Evolutionary conservation across 75 land plant species (phyloP).

Genomic region (Cupressus sempervirens): DNA sequence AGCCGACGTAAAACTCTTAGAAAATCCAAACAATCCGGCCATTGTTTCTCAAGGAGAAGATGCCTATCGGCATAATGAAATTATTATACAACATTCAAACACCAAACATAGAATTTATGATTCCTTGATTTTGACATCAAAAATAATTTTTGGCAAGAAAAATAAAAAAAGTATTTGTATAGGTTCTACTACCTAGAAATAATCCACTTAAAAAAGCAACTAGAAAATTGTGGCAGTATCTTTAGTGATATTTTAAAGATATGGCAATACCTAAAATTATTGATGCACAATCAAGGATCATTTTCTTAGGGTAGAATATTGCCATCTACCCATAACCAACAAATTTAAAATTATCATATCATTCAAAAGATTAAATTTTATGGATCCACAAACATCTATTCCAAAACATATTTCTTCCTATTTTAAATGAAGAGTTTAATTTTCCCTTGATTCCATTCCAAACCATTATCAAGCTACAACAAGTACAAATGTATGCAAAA

Average conservation of each 20-base stretch:
- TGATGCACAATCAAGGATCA: constrained; percentile 72
- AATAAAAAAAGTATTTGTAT: constrained; percentile 30
- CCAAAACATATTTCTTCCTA: neutral
- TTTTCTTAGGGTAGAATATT: constrained; percentile 74
- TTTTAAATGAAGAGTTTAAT: constrained; percentile 15
- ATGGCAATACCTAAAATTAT: constrained; percentile 63
- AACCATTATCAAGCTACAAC: constrained; percentile 75
- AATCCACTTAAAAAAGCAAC: constrained; percentile 93
- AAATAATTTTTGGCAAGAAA: neutral
- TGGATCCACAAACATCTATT: neutral
- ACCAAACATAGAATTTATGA: neutral
- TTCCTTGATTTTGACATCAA: neutral
- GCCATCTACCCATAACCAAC: constrained; percentile 40
- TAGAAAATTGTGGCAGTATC: constrained; percentile 72
- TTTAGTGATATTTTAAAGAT: constrained; percentile 72
- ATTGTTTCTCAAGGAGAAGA: too few relatives aligned
- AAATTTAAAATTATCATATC: neutral
- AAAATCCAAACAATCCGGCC: too few relatives aligned
- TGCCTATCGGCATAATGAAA: too few relatives aligned
- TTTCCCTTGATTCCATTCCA: constrained; percentile 56
- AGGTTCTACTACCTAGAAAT: constrained; percentile 85
- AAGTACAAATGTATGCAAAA: constrained; percentile 61
- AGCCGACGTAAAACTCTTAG: too few relatives aligned
- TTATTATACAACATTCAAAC: constrained; percentile 5
- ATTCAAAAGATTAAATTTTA: neutral